Percentiles rank a stretch among this genome's conserved stretches.
These are phyloP conservation scores for Aspergillus caelatus DNA, from an alignment of 2,329 filamentous ascomycete genomes.

Conservation along the genomic window DNA sequence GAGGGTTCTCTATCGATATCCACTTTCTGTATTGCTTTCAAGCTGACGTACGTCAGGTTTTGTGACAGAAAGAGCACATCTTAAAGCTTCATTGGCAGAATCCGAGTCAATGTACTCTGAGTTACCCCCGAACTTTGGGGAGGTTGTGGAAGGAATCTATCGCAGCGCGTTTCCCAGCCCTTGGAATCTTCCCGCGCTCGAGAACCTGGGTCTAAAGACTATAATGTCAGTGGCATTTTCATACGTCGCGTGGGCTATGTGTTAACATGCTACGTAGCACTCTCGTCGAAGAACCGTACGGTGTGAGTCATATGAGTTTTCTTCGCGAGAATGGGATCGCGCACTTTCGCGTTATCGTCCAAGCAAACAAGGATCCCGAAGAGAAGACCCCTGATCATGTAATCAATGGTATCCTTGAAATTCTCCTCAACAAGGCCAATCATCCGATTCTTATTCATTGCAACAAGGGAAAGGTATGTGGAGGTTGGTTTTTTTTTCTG, in stretches of 20 bases:
- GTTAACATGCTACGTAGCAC: slow-evolving; percentile 49
- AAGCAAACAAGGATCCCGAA: slow-evolving; percentile 78
- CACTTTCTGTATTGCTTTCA: neutral
- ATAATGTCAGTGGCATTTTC: slow-evolving; percentile 64
- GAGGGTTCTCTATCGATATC: neutral
- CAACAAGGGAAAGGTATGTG: slow-evolving; percentile 78
- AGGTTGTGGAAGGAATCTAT: slow-evolving; percentile 74
- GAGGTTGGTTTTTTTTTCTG: neutral
- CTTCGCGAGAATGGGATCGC: slow-evolving; percentile 68
- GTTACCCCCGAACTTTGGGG: slow-evolving; percentile 73
- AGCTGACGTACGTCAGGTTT: neutral
- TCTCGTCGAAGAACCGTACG: slow-evolving; percentile 63
- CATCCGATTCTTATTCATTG: slow-evolving; percentile 87
- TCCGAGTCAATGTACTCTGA: slow-evolving; percentile 18
- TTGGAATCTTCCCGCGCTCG: slow-evolving; percentile 71
- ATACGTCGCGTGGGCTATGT: neutral
- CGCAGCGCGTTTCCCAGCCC: slow-evolving; percentile 77
- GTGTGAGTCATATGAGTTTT: slow-evolving; percentile 60
- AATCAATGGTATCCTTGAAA: slow-evolving; percentile 70
- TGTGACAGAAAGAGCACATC: slow-evolving; percentile 26
- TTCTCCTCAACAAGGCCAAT: slow-evolving; percentile 72
- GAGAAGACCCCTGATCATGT: slow-evolving; percentile 66
- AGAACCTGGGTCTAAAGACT: slow-evolving; percentile 71
- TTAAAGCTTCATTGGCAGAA: slow-evolving; percentile 33
- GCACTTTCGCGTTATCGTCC: slow-evolving; percentile 75